Evolutionary conservation across 768 basidiomycete genomes (phyloP).

Genomic region (Suillus variegatus): DNA sequence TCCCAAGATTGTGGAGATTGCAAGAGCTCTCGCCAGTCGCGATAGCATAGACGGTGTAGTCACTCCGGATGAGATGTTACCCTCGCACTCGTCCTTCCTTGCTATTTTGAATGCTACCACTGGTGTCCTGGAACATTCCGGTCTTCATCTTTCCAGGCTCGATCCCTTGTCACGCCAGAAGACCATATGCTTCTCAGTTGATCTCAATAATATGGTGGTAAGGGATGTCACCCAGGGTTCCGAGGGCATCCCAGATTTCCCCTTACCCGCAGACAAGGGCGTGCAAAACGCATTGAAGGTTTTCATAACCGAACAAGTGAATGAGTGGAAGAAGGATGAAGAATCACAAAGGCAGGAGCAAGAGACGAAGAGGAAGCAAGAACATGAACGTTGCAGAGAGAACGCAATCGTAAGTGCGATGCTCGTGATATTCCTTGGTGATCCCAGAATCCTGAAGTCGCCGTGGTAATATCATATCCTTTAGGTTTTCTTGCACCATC

Average conservation of each 20-base stretch:
- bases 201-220: neutral
- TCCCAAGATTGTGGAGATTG: neutral
- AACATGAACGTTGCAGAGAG: constrained; percentile 1
- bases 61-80: constrained; percentile 4
- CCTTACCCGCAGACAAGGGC: neutral
- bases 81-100: constrained; percentile 6
- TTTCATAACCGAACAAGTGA: constrained; percentile 1
- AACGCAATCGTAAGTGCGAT: neutral
- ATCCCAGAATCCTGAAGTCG: neutral
- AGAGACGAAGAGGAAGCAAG: neutral
- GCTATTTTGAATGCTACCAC: constrained; percentile 2
- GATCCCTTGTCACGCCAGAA: constrained; percentile 3
- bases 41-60: neutral
- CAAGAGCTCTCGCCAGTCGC: constrained; percentile 1
- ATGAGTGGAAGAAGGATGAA: constrained; percentile 4
- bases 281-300: neutral
- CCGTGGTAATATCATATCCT: neutral
- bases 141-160: constrained; percentile 4
- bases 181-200: neutral
- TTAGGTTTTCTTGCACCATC: constrained; percentile 3
- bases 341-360: neutral
- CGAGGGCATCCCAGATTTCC: neutral
- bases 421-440: neutral
- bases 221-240: constrained; percentile 1
- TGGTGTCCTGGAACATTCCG: neutral